phyloP scores from a whole-genome alignment of 1,284 basidiomycete genomes.

The Sanghuangporus weigelae region DNA sequence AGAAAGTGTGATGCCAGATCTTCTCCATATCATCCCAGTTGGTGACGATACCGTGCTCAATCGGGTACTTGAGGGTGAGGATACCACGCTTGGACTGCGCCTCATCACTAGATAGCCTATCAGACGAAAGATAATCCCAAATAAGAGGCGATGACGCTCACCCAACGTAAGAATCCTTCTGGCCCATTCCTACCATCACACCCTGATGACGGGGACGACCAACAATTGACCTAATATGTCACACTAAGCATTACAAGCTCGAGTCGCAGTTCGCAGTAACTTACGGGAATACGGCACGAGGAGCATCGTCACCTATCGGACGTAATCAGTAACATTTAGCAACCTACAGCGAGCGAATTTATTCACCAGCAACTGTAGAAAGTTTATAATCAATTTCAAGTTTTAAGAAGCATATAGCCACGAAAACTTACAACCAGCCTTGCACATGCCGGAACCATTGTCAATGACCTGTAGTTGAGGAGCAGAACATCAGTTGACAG shows the following conservation, averaged over 20 bases:
- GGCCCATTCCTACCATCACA: conserved; percentile 89
- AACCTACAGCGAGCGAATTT: not conserved
- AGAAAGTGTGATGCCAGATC: conserved; percentile 93
- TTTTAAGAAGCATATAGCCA: conserved; percentile 9
- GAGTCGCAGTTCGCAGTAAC: conserved; percentile 22
- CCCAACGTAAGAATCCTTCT: conserved; percentile 89
- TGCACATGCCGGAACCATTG: conserved; percentile 70
- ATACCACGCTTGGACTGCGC: conserved; percentile 97
- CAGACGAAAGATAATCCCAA: not conserved
- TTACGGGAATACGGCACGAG: conserved; percentile 70
- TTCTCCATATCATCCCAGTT: conserved; percentile 99
- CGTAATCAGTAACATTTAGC: not conserved
- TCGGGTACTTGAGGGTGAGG: conserved; percentile 86
- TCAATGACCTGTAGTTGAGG: conserved; percentile 44
- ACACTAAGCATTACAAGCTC: not conserved
- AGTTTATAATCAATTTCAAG: conserved; percentile 14
- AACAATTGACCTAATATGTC: conserved; percentile 67
- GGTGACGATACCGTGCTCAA: conserved; percentile 85
- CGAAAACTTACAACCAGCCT: conserved; percentile 48
- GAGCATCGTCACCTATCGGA: conserved; percentile 63
- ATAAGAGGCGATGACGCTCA: conserved; percentile 33
- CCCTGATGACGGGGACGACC: conserved; percentile 91
- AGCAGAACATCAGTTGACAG: not conserved
- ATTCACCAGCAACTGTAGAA: conserved; percentile 31
- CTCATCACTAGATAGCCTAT: conserved; percentile 59